Evolutionary conservation across 1,284 basidiomycete species (phyloP).

Genomic region (Ceratobasidium sp.): DNA sequence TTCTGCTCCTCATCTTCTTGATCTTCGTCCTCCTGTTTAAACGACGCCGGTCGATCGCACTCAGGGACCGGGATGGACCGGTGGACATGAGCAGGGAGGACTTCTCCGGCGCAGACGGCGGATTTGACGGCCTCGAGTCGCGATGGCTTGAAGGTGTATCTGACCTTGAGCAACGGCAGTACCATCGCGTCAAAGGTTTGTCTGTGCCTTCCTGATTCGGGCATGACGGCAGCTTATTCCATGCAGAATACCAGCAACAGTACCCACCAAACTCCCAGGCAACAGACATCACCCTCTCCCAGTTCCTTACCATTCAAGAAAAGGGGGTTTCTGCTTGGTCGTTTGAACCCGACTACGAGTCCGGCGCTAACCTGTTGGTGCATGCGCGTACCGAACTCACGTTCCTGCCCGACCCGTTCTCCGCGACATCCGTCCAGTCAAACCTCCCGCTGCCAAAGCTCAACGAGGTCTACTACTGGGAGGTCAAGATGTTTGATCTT

Average conservation of each 20-base stretch:
- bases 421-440: slow-evolving; percentile 90
- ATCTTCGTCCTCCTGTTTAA: slow-evolving; percentile 85
- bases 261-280: slow-evolving; percentile 92
- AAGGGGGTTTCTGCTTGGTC: slow-evolving; percentile 98
- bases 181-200: slow-evolving; percentile 87
- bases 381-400: slow-evolving; percentile 94
- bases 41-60: slow-evolving; percentile 78
- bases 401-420: slow-evolving; percentile 92
- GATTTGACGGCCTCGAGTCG: slow-evolving; percentile 87
- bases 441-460: slow-evolving; percentile 93
- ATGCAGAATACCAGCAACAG: slow-evolving; percentile 71
- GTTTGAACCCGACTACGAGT: slow-evolving; percentile 96
- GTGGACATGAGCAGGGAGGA: slow-evolving; percentile 93
- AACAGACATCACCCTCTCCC: slow-evolving; percentile 94
- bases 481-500: slow-evolving; percentile 97
- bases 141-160: slow-evolving; percentile 90
- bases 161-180: slow-evolving; percentile 73
- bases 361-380: slow-evolving; percentile 87
- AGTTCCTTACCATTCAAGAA: slow-evolving; percentile 96
- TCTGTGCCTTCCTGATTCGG: slow-evolving; percentile 51
- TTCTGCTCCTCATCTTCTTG: slow-evolving; percentile 89
- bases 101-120: slow-evolving; percentile 87
- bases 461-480: slow-evolving; percentile 98
- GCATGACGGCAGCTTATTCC: slow-evolving; percentile 3
- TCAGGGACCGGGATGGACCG: slow-evolving; percentile 89